These are phyloP conservation scores for Aristolochia fimbriata DNA, from an alignment of 164 flowering plant genomes.

Conservation along the genomic window DNA sequence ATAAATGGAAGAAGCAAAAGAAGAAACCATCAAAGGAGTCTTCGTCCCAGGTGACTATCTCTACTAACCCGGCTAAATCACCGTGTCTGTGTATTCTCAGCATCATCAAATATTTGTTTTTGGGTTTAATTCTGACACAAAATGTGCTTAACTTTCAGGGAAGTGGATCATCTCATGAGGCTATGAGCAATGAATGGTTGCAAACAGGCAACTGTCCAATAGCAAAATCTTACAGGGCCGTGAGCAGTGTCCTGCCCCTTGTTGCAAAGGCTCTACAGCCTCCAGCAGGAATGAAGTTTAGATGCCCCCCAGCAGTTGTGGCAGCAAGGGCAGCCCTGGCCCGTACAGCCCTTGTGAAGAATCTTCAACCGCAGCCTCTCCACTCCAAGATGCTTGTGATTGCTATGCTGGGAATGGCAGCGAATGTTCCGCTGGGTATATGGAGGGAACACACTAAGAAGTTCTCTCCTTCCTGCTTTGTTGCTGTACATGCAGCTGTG, in stretches of 20 bases:
- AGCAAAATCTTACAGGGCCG: constrained; percentile 89
- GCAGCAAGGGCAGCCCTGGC: constrained; percentile 92
- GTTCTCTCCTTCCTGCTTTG: constrained; percentile 85
- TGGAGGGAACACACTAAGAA: constrained; percentile 94
- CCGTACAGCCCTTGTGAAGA: constrained; percentile 73
- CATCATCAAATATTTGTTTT: neutral
- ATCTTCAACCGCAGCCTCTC: constrained; percentile 87
- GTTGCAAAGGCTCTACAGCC: constrained; percentile 80
- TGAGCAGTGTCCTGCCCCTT: constrained; percentile 71
- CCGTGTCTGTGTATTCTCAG: neutral
- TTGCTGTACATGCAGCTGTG: constrained; percentile 85
- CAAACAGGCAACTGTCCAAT: constrained; percentile 88
- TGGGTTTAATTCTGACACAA: no score
- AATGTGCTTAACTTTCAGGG: constrained; percentile 25
- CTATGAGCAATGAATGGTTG: constrained; percentile 86
- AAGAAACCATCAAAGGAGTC: constrained; percentile 45
- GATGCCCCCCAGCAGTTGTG: constrained; percentile 83
- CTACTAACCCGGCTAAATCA: neutral
- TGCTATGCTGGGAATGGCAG: constrained; percentile 91
- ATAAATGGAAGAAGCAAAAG: constrained; percentile 59
- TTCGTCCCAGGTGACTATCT: constrained; percentile 46
- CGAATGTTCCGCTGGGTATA: constrained; percentile 72
- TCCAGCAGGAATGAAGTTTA: constrained; percentile 64
- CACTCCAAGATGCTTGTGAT: constrained; percentile 76
- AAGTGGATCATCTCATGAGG: constrained; percentile 66